Conservation (phyloP, 2,329 filamentous ascomycete genomes). For the Diaporthe longicolla region DNA sequence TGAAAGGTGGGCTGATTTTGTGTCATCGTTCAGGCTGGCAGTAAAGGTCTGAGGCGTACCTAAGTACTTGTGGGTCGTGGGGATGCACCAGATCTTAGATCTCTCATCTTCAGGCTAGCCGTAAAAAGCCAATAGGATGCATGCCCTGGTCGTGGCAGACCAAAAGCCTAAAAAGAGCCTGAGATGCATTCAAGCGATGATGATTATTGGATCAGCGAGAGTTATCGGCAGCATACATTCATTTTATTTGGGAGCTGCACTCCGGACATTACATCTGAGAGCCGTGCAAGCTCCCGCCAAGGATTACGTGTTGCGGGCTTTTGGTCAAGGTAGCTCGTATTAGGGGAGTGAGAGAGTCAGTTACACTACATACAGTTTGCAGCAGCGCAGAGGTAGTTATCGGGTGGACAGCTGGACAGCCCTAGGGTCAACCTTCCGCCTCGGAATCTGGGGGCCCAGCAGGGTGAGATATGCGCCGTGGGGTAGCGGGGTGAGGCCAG, state of each 20-base stretch:
- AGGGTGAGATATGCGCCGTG: not conserved
- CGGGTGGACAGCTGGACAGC: not conserved
- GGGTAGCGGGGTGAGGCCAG: not conserved
- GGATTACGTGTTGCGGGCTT: not conserved
- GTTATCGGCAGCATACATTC: not conserved
- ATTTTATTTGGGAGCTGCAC: not conserved
- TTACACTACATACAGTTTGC: not conserved
- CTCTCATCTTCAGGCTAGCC: not conserved
- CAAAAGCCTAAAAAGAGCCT: not conserved
- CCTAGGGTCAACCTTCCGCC: conserved; percentile 19
- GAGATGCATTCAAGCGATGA: not conserved
- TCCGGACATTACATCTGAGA: not conserved
- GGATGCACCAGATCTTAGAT: conserved; percentile 17
- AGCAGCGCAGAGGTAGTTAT: not conserved
- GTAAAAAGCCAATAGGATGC: not conserved
- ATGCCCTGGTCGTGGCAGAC: not conserved
- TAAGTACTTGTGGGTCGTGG: conserved; percentile 3
- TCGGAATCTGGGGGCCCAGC: conserved; percentile 8
- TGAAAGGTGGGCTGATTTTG: not conserved
- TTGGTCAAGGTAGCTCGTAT: not conserved
- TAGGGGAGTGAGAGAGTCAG: not conserved
- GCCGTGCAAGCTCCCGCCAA: not conserved
- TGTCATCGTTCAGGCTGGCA: not conserved
- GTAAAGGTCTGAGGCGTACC: not conserved
- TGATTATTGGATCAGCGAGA: not conserved